Evolutionary conservation across 805 yeast genomes (phyloP).

Genomic region (Candida yuanshanica): DNA sequence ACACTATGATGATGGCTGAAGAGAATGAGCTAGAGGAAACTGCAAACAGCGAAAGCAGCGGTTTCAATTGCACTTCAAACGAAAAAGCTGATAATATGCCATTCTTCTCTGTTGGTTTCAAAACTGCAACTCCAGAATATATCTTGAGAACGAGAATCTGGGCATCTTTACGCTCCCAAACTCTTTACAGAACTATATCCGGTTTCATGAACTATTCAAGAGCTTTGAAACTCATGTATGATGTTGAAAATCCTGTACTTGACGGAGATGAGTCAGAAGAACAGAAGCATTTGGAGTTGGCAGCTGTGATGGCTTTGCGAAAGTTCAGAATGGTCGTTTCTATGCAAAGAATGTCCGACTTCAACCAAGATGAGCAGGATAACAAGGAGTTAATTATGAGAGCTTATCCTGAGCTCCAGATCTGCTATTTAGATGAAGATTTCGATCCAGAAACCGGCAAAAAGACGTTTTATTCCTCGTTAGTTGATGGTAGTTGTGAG

Average conservation of each 20-base stretch:
- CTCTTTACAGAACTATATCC: slow-evolving; percentile 64
- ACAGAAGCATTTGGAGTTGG: slow-evolving; percentile 34
- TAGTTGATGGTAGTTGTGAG: slow-evolving; percentile 69
- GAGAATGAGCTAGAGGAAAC: slow-evolving; percentile 30
- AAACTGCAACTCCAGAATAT: slow-evolving; percentile 51
- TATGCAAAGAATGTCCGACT: slow-evolving; percentile 53
- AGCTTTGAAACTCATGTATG: slow-evolving; percentile 61
- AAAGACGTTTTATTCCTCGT: slow-evolving; percentile 49
- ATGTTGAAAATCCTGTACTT: slow-evolving; percentile 46
- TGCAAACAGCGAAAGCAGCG: slow-evolving; percentile 14
- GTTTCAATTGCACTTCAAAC: slow-evolving; percentile 8
- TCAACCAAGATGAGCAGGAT: slow-evolving; percentile 51
- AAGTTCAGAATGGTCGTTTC: slow-evolving; percentile 62
- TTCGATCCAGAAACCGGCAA: slow-evolving; percentile 30
- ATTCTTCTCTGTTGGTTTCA: slow-evolving; percentile 58
- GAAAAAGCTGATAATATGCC: slow-evolving; percentile 46
- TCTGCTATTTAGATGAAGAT: slow-evolving; percentile 55
- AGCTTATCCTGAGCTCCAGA: slow-evolving; percentile 63
- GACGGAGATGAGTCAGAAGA: slow-evolving; percentile 29
- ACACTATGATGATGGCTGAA: slow-evolving; percentile 52
- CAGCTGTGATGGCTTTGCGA: slow-evolving; percentile 51
- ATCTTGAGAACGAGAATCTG: slow-evolving; percentile 64
- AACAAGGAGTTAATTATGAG: slow-evolving; percentile 53
- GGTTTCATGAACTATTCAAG: slow-evolving; percentile 69
- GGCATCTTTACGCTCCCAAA: slow-evolving; percentile 73